Evolutionary conservation across 306 rosid genomes (phyloP).

Genomic region (Amphicarpaea edgeworthii): DNA sequence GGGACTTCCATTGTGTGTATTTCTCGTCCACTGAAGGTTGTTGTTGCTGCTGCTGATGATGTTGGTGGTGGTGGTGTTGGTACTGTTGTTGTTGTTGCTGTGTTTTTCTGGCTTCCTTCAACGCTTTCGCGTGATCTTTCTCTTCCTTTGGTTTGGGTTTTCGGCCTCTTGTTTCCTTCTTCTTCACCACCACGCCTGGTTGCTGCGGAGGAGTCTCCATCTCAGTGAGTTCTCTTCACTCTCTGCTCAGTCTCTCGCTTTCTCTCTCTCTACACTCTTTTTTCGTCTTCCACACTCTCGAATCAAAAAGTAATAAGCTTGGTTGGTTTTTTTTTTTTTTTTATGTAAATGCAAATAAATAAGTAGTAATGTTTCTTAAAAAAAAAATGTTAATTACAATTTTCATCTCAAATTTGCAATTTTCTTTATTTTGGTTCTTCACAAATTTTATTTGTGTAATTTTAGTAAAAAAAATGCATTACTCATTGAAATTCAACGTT

Average conservation of each 20-base stretch:
- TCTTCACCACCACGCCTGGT: slow-evolving; percentile 57
- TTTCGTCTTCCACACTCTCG: neutral
- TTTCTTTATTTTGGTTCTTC: too few relatives aligned
- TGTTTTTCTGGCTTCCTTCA: slow-evolving; percentile 52
- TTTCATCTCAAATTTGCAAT: too few relatives aligned
- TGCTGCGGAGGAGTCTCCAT: slow-evolving; percentile 45
- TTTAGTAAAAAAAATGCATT: too few relatives aligned
- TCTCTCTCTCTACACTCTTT: neutral
- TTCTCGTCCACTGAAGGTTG: slow-evolving; percentile 78
- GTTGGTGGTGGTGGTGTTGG: slow-evolving; percentile 59
- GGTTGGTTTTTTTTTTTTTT: too few relatives aligned
- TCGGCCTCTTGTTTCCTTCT: slow-evolving; percentile 89
- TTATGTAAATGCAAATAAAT: too few relatives aligned
- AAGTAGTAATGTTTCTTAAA: too few relatives aligned
- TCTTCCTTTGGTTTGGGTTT: slow-evolving; percentile 89
- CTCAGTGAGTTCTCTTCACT: neutral
- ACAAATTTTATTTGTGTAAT: too few relatives aligned
- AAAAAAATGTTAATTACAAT: too few relatives aligned
- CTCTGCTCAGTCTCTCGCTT: neutral
- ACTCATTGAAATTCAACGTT: too few relatives aligned
- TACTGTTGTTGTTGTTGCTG: slow-evolving; percentile 59
- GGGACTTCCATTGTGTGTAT: slow-evolving; percentile 90
- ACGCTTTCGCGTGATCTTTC: slow-evolving; percentile 23
- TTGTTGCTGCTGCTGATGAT: slow-evolving; percentile 46
- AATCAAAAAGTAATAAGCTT: neutral